These are phyloP conservation scores for Fusarium bactridioides DNA, from an alignment of 2,329 filamentous ascomycete genomes.

Conservation along the genomic window DNA sequence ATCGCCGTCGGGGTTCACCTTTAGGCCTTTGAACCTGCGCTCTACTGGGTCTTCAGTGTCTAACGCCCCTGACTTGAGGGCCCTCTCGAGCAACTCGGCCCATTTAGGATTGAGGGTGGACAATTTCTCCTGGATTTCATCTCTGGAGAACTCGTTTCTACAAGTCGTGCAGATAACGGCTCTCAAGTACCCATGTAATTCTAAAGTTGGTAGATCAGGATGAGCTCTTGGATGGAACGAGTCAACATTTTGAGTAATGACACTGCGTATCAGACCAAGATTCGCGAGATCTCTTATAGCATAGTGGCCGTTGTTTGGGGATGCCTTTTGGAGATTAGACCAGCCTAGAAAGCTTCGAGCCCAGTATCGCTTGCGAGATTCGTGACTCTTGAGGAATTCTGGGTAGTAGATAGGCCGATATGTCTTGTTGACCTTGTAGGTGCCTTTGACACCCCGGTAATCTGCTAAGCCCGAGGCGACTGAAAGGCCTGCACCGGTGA, in stretches of 20 bases:
- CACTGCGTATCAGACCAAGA: conserved; percentile 75
- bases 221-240: conserved; percentile 87
- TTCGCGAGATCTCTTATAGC: conserved; percentile 76
- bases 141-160: conserved; percentile 72
- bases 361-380: conserved; percentile 93
- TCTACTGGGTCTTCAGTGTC: conserved; percentile 79
- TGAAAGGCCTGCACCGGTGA: conserved; percentile 88
- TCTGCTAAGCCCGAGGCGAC: conserved; percentile 93
- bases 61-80: conserved; percentile 77
- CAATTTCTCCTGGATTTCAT: conserved; percentile 78
- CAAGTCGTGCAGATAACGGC: conserved; percentile 84
- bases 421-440: conserved; percentile 88
- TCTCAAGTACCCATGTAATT: conserved; percentile 91
- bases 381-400: conserved; percentile 84
- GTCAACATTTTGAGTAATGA: conserved; percentile 97
- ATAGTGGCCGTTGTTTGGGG: conserved; percentile 80
- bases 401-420: conserved; percentile 93
- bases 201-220: conserved; percentile 76
- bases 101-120: conserved; percentile 85
- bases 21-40: conserved; percentile 72
- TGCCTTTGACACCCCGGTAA: conserved; percentile 88
- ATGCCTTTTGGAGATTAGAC: conserved; percentile 80
- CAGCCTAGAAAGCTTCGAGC: conserved; percentile 93
- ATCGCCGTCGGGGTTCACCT: conserved; percentile 92
- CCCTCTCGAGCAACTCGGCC: conserved; percentile 77